Base-by-base conservation (phyloP, 768 basidiomycete species). In the Suillus paluster region DNA sequence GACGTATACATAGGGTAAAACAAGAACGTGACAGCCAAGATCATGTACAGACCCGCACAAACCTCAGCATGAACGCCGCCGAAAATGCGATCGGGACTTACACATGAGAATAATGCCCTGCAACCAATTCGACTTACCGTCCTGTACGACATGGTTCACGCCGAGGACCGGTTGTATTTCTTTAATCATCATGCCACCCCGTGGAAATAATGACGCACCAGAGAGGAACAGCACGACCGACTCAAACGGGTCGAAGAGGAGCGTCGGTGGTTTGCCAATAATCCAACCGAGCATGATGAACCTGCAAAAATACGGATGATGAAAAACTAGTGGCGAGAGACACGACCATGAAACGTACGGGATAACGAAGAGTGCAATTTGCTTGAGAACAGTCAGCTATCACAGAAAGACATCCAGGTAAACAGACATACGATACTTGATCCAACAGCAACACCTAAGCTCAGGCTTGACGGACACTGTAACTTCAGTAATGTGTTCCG, bases 401-500 rank as follows among this genome's bases (percentile, higher is more conserved):
- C 14, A 10, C 14, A 4, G 14, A n/a, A 5, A 54, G 1, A 21
- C 38, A 55, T 19, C 0, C 4, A 14, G 12, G 42, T 15, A 49
- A 30, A 49, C 59, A 23, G 38, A 81, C 88, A 71, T 69, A 92
- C 90, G 38, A 92, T 89, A 65, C 89, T 89, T 2, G 90, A 90
- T 50, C 94, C 92, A 17, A 94, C 91, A n/a, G 95, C 93, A 23
- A 97, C 92, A 27, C 91, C 88, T 59, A 97, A 80, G 69, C 91
- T 92, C 6, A 97, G 83, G 86, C 76, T 96, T 96, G 62, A 94
- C 90, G 0, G 95, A 92, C 8, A 95, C 95, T 1, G 90, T 90
- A 30, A 97, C 93, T 17, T 95, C 95, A 3, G 94, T 97, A 42
- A 89, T 89, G 70, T 96, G 95, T 70, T 97, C 95, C 59, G 91